phyloP scores from a whole-genome alignment of 2,329 filamentous ascomycete genomes.

The Venturia oleaginea region DNA sequence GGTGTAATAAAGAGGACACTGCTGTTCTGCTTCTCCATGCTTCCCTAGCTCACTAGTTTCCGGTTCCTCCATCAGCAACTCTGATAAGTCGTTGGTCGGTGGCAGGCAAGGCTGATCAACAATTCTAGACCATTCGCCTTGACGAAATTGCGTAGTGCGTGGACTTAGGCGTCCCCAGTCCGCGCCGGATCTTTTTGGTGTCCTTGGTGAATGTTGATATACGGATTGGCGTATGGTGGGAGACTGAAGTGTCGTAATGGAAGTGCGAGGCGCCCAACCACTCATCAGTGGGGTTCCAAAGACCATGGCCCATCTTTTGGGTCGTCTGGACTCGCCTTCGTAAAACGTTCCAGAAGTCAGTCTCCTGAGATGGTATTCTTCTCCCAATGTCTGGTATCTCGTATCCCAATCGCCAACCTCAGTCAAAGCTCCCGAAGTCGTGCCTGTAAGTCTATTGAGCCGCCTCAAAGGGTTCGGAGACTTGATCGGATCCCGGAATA shows the following conservation, averaged over 20 bases:
- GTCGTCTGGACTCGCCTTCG: background rate
- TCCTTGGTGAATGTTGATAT: background rate
- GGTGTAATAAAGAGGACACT: background rate
- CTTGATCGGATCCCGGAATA: conserved; percentile 32
- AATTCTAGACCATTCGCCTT: background rate
- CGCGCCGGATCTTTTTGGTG: background rate
- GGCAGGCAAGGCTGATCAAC: background rate
- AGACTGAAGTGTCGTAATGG: background rate
- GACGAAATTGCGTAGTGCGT: background rate
- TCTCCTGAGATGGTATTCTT: background rate
- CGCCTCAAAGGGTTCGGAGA: conserved; percentile 6
- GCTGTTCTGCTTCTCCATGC: background rate
- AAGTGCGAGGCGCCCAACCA: background rate
- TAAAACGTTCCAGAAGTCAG: background rate
- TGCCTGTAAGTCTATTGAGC: conserved; percentile 9
- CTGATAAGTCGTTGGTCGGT: too few species aligned
- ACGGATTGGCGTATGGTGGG: background rate
- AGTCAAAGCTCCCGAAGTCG: background rate
- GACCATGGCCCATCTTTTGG: background rate
- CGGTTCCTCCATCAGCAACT: background rate
- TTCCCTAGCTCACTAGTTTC: background rate
- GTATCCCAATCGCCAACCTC: background rate
- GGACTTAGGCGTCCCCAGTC: background rate
- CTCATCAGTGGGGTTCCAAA: background rate
- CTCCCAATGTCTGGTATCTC: background rate